A percentile compares a stretch with the other conserved stretches of the same genome.
Conservation (phyloP, 2,329 filamentous ascomycete genomes). For the Boeremia lycopersici region DNA sequence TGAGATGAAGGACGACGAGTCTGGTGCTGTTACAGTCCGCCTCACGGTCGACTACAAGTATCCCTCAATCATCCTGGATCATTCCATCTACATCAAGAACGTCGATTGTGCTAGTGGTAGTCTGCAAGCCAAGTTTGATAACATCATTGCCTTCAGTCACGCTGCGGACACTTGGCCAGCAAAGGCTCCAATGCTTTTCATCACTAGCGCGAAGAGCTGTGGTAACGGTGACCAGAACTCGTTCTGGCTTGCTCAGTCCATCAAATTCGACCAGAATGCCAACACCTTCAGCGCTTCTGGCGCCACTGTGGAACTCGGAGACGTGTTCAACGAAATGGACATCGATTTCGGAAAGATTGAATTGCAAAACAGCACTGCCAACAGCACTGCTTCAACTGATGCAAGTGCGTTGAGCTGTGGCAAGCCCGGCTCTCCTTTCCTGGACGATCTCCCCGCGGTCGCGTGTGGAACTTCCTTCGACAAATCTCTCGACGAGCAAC, state of each 20-base stretch:
- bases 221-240: conserved; percentile 14
- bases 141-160: conserved; percentile 9
- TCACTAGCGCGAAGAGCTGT: conserved; percentile 13
- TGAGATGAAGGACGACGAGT: conserved; percentile 10
- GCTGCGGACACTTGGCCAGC: conserved; percentile 14
- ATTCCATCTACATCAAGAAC: conserved; percentile 14
- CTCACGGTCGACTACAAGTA: conserved; percentile 14
- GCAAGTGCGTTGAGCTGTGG: conserved; percentile 6
- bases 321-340: conserved; percentile 13
- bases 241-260: conserved; percentile 12
- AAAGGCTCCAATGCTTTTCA: conserved; percentile 7
- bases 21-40: conserved; percentile 11
- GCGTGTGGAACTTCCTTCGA: conserved; percentile 14
- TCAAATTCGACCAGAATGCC: conserved; percentile 1
- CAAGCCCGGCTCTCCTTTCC: conserved; percentile 11
- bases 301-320: conserved; percentile 2
- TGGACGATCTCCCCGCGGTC: conserved; percentile 9
- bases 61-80: conserved; percentile 10
- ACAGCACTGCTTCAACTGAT: neutral
- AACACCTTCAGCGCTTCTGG: conserved; percentile 13
- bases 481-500: conserved; percentile 5
- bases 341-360: conserved; percentile 16
- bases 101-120: conserved; percentile 4
- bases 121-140: conserved; percentile 14
- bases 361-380: conserved; percentile 6